Evolutionary conservation across 768 basidiomycete genomes (phyloP), one percentile per base, ranked within the genome.

Genomic region (Hericium coralloides): DNA sequence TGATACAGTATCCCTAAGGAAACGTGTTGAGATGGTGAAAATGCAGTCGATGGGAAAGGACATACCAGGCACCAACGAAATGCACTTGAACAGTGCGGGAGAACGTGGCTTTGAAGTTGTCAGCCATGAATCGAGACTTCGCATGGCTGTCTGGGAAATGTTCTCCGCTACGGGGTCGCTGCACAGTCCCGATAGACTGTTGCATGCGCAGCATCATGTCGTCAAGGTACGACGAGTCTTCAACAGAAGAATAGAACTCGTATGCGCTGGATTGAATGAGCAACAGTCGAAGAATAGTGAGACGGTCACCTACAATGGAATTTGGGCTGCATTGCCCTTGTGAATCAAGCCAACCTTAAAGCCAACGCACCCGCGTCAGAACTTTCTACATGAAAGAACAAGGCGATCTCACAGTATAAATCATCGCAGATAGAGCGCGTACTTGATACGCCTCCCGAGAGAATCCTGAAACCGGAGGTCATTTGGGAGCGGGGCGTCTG

Each of bases 361-460:
- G 8, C 1, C 31, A 31, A 31, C 10, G 31, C 7, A 36, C 26
- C 15, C 17, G 20, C 31, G 10, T 31, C 31, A 31, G 31, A 31
- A 1, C 31, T 31, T 9, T 31, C 31, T 9, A 9, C 31, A 8
- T 31, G 31, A 9, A 31, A 31, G 1, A 6, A 9, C 31, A 31
- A 31, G 31, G 31, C 10, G 31, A 31, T 31, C 31, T 31, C 7
- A 73, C 77, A 53, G 57, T 67, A n/a, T 71, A 56, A n/a, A 78
- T 75, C 76, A 78, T 78, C 20, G 66, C 76, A 2, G 76, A 73
- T 38, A 78, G 50, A 1, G 67, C 71, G 25, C 76, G 70, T 4
- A 71, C 74, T 62, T 77, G 76, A 58, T 76, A 79, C 12, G 75
- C 77, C 4, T 77, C 76, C n/a, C 77, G 74, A 1, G 77, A 77